Evolutionary conservation across 352 stramenopile species (phyloP), one percentile per base, ranked within the genome.

Genomic region (Phytophthora niederhauseri): DNA sequence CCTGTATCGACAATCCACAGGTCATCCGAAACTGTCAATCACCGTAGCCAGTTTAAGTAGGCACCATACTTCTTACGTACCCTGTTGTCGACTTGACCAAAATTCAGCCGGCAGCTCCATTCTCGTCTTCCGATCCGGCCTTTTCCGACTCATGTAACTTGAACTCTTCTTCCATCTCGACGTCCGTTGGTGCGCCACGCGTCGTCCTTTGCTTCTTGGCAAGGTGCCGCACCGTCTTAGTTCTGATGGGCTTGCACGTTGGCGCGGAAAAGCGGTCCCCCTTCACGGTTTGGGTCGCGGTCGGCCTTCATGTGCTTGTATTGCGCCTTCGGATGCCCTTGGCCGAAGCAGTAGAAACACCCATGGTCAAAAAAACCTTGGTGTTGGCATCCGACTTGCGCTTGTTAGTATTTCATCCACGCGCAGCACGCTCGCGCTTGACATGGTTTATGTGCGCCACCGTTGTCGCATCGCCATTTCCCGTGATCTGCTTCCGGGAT

Each of bases 271-370:
- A 70, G 9, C 2, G 61, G 41, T 3, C 50, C 54, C 3, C 61
- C 67, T 24, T 31, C 6, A 14, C 41, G 45, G 15, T 61, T 54
- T 41, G 60, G 41, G 11, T 74, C 38, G 12, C 28, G 57, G 12
- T 66, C 56, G 0, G 1, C 4, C 0, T 36, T 45, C 34, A 46
- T 68, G 0, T 8, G 5, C 0, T 55, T 30, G 15, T 61, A 74
- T 6, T 58, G 9, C 0, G 22, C 1, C 30, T 70, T 74, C 38
- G 28, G 52, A 30, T 70, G 61, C 1, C 56, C 61, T 38, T 1
- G 3, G 12, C 63, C 2, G 36, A 66, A 48, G 6, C 66, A 57
- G 26, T 71, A 61, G 4, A 63, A 63, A 11, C 52, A 61, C 57
- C 14, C 64, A 2, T 34, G 12, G 15, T 14, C 15, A n/a, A n/a